Conservation (phyloP, 345 rosid genomes). For the Psidium guajava region DNA sequence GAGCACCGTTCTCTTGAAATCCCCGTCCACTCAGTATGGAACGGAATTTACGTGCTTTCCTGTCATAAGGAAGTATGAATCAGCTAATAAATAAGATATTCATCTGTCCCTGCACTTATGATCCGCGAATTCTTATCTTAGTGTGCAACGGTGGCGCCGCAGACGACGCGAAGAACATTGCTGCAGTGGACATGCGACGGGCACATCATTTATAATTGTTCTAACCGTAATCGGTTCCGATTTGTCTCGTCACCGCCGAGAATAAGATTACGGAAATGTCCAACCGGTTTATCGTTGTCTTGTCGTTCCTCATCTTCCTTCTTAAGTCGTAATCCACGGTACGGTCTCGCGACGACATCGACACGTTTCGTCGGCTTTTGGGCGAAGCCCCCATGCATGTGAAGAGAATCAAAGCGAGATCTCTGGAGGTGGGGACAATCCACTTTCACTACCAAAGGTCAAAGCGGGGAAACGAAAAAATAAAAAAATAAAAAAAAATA, state of each 20-base stretch:
- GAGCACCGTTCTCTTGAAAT: too few relatives aligned
- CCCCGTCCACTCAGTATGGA: too few relatives aligned
- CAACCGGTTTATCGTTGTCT: not conserved
- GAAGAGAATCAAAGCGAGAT: not conserved
- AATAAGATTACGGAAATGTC: not conserved
- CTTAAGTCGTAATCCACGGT: not conserved
- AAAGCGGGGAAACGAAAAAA: not conserved
- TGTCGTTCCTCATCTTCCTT: not conserved
- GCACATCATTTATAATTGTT: not conserved
- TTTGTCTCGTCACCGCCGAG: rapidly evolving
- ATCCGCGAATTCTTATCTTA: not conserved
- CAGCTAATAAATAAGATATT: too few relatives aligned
- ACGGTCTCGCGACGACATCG: not conserved
- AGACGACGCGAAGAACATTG: not conserved
- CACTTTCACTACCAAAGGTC: not conserved
- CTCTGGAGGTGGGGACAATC: not conserved
- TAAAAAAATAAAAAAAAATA: rapidly evolving
- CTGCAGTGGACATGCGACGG: not conserved
- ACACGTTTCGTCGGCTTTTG: not conserved
- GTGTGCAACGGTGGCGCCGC: rapidly evolving
- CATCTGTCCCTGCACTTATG: too few relatives aligned
- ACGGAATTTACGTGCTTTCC: too few relatives aligned
- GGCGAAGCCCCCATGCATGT: not conserved
- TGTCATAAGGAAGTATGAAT: too few relatives aligned
- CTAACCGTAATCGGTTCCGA: not conserved